Base-by-base conservation (phyloP, 2,329 filamentous ascomycete species). In the Ceratocystiopsis sp. region DNA sequence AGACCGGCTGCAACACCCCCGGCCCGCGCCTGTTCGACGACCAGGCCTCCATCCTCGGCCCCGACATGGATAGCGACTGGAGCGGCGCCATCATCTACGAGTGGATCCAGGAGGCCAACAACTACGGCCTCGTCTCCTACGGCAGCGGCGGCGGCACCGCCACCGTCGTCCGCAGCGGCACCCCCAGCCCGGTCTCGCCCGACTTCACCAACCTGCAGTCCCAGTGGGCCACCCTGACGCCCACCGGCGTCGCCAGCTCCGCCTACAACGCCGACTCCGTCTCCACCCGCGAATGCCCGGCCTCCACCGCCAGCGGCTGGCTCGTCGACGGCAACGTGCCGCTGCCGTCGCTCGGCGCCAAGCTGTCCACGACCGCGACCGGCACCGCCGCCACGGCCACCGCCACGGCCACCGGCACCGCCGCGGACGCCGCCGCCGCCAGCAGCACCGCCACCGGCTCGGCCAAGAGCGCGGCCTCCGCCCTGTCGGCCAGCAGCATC, bases 41-140 rank as follows among this genome's bases (percentile, higher is more conserved):
- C 55, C 83, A 91, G 59, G 67, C 71, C 36, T 77, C 83, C 41
- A 84, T 93, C 51, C 80, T 91, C 53, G 80, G 82, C 37, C 52
- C 67, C 0, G 61, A 83, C 3, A 93, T 93, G 85, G 62, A 70
- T 7, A 65, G 68, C 45, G 70, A 70, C 53, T 77, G 61, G 75
- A 86, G 81, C 42, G 85, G 85, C 43, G 70, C 82, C 42, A 86
- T 93, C 49, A 69, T 93, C 50, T 93, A 93, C 61, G 84, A 93
- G 57, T 93, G 85, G 85, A 84, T 93, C 49, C 65, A 89, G 56
- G 85, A 93, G 60, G 66, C 71, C 41, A 93, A 93, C 59, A 61
- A 84, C 54, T 93, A 93, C 59, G 85, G 85, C 35, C 67, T 93
- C 34, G 71, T 93, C 52, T 77, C 70, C 17, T 93, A 93, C 56